Percentiles rank a stretch among this genome's conserved stretches.
Evolutionary conservation across 495 filamentous ascomycete species (phyloP).

Genomic region (Neurospora sp.): DNA sequence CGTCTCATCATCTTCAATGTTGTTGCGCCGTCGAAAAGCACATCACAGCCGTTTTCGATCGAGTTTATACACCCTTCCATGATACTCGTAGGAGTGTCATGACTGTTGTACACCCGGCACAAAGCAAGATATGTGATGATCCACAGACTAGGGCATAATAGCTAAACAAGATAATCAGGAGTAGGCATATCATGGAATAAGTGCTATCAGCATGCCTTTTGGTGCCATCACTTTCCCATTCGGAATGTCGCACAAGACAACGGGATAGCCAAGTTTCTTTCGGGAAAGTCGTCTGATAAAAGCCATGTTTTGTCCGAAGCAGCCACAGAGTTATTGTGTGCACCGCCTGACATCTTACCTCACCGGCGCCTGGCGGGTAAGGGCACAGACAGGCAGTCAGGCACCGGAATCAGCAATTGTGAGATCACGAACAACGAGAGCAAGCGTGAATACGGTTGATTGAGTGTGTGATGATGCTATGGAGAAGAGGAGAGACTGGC

Average conservation of each 20-base stretch:
- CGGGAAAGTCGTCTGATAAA: not conserved
- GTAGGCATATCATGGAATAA: not conserved
- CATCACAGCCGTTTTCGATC: not conserved
- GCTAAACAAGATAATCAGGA: not conserved
- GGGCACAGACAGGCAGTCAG: not conserved
- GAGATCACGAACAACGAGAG: too few species aligned
- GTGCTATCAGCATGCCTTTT: not conserved
- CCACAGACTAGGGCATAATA: not conserved
- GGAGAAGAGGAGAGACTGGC: too few species aligned
- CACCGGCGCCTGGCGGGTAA: not conserved
- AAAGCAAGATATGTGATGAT: not conserved
- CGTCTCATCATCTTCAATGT: not conserved
- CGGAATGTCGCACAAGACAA: not conserved
- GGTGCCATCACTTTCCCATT: not conserved
- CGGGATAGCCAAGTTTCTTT: not conserved
- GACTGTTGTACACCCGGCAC: not conserved
- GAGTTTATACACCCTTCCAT: not conserved
- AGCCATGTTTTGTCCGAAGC: not conserved
- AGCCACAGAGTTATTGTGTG: not conserved
- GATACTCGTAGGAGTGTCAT: not conserved
- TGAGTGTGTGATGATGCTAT: too few species aligned
- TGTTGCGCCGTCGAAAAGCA: not conserved
- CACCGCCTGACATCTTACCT: not conserved
- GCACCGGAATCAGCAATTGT: not conserved
- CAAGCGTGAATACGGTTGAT: too few species aligned